Evolutionary conservation across 768 basidiomycete genomes (phyloP), one percentile per base, ranked within the genome.

Genomic region (Pluteus cervinus): DNA sequence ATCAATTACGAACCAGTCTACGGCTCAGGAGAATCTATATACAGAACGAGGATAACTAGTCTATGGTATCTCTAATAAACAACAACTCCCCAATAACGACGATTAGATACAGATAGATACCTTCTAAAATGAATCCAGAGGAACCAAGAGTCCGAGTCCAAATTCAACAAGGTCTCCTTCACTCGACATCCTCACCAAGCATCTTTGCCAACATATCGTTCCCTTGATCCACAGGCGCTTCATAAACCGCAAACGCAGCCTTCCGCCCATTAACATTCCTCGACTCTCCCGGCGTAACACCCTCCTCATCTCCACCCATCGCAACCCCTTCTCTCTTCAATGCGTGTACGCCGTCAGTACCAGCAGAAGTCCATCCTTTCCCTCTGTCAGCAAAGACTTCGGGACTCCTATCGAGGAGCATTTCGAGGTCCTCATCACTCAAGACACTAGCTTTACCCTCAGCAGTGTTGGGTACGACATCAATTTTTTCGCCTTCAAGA

Each of bases 401-500:
- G 0, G 75, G 76, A 23, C 80, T 68, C 21, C 93, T 70, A 49
- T 96, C 93, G 24, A 98, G 65, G 35, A 98, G 65, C 53, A 77
- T 68, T 16, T 82, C 78, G 24, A 99, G 60, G 49, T 96, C 89
- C 26, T 70, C 73, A 36, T 96, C 87, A 44, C 79, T 83, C 49
- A 99, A 68, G 34, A 97, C 78, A 23, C 75, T 75, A 30, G 69
- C 65, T 54, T 81, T 81, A 24, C 79, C 82, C 45, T 74, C 76
- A 16, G 72, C 76, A 12, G 79, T 86, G 49, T 78, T 72, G 2
- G 78, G 78, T 12, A 90, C 88, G 8, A 97, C 81, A 36, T 88
- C 77, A 41, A 97, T 88, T 54, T 91, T 81, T 61, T 97, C 89
- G 11, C 84, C 84, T 52, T 94, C 91, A 3, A 94, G 73, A 24